Conservation (phyloP, 768 basidiomycete genomes). For the Trametes maxima region DNA sequence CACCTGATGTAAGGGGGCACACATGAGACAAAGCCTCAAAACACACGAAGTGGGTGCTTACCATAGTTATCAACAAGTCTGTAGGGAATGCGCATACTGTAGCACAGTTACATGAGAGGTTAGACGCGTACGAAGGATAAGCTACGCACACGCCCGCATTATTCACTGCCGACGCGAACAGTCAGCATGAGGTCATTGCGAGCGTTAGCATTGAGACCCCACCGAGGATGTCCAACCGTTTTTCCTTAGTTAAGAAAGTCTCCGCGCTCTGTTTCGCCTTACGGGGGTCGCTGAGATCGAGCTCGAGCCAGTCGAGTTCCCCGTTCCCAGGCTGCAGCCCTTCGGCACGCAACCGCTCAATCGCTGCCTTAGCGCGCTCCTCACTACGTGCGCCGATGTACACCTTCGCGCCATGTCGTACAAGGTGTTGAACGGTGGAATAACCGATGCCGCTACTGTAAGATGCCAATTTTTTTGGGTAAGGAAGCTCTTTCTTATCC, state of each 20-base stretch:
- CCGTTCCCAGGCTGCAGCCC: slow-evolving; percentile 35
- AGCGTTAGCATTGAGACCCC: slow-evolving; percentile 13
- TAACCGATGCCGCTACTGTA: slow-evolving; percentile 41
- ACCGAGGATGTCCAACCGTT: slow-evolving; percentile 49
- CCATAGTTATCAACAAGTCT: slow-evolving; percentile 17
- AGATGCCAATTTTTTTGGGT: neutral
- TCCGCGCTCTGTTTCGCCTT: slow-evolving; percentile 39
- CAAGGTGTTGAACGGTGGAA: slow-evolving; percentile 41
- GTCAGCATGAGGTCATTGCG: slow-evolving; percentile 1
- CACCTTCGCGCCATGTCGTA: slow-evolving; percentile 46
- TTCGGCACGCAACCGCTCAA: slow-evolving; percentile 38
- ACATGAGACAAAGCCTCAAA: neutral
- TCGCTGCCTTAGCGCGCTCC: slow-evolving; percentile 35
- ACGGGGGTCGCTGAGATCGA: slow-evolving; percentile 44
- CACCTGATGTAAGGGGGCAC: slow-evolving; percentile 32
- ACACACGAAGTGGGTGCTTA: neutral
- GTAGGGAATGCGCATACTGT: slow-evolving; percentile 31
- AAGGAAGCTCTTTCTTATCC: neutral
- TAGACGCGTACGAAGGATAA: neutral
- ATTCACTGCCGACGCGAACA: slow-evolving; percentile 41
- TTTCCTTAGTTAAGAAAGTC: slow-evolving; percentile 41
- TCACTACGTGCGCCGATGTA: slow-evolving; percentile 40
- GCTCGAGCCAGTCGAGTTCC: slow-evolving; percentile 38
- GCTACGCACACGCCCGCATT: slow-evolving; percentile 53
- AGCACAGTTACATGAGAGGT: slow-evolving; percentile 24